Base-by-base conservation (phyloP, 352 stramenopile species). In the Globisporangium mamillatum region DNA sequence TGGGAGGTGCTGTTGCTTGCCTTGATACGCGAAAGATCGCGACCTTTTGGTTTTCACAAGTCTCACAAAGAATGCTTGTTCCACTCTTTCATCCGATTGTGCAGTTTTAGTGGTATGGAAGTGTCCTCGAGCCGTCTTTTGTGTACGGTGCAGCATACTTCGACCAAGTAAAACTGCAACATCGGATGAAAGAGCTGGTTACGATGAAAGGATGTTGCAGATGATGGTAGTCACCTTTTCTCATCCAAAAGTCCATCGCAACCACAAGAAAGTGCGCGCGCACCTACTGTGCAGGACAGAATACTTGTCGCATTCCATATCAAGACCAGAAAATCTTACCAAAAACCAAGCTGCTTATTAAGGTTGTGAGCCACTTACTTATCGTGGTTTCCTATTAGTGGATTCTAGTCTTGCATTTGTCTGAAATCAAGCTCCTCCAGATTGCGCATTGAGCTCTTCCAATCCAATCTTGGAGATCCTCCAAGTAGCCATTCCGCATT, bases 401-500 rank as follows among this genome's bases (percentile, higher is more conserved):
- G 2, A 20, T 27, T 60, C 55, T 8, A 44, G 16, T 25, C 18
- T 60, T 44, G 55, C 27, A 25, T 18, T 44, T 38, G 9, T 12
- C 3, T 52, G 44, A 1, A 52, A 52, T 8, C 16, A 14, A 38
- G 53, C 27, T 16, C 32, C 5, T 16, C 3, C 8, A 60, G 27
- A 10, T 61, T 46, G 27, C 55, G 29, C 55, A 46, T 61, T 61
- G 24, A 58, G 53, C 24, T 59, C 14, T 29, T 61, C 55, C 55
- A n/a, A 9, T 61, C 55, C 55, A n/a, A 9, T 22, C 25, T 59
- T 52, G 20, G 20, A 44, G 38, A 44, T 14, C 32, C 22, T 46
- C 34, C 38, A 63, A 63, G 38, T 8, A 54, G 38, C 58, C 34
- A 55, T 64, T 53, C 59, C 59, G 44, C 59, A 56, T 56, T 56